These are phyloP conservation scores for Colletotrichum chlorophyti DNA, from an alignment of 2,329 filamentous ascomycete species.

Conservation along the genomic window DNA sequence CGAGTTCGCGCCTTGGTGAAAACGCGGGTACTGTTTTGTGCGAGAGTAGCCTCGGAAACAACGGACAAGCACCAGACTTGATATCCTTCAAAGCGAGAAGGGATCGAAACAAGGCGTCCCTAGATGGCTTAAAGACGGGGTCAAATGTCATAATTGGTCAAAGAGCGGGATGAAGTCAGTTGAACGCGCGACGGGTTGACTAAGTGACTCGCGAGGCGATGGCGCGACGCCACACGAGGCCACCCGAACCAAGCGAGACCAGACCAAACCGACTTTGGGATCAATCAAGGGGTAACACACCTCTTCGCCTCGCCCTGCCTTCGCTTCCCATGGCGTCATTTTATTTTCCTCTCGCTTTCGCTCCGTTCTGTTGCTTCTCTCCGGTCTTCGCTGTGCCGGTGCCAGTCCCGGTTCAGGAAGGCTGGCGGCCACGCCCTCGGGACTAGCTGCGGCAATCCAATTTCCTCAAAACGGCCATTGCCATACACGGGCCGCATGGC, in stretches of 20 bases:
- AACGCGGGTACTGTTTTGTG: not conserved
- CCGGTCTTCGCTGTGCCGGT: too few relatives aligned
- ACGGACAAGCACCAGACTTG: too few relatives aligned
- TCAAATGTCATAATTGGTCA: not conserved
- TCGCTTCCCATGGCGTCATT: too few relatives aligned
- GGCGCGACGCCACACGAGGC: conserved; percentile 1
- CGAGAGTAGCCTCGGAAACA: not conserved
- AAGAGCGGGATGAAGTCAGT: conserved; percentile 6
- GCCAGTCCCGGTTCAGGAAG: conserved; percentile 10
- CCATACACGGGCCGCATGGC: conserved; percentile 22
- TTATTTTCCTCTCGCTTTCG: too few relatives aligned
- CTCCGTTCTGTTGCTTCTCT: too few relatives aligned
- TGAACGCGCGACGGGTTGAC: not conserved
- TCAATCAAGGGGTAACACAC: too few relatives aligned
- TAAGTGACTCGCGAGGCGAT: conserved; percentile 1
- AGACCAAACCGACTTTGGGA: conserved; percentile 17
- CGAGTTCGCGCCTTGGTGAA: not conserved
- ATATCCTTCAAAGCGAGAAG: not conserved
- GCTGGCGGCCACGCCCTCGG: conserved; percentile 19
- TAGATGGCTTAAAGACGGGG: too few relatives aligned
- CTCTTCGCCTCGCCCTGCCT: too few relatives aligned
- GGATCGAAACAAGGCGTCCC: not conserved
- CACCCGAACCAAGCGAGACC: conserved; percentile 14
- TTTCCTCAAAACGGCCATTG: conserved; percentile 25
- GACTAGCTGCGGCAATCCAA: conserved; percentile 22